Evolutionary conservation across 1,139 yeast species (phyloP), one percentile per base, ranked within the genome.

Genomic region (Groenewaldozyma auringiensis): DNA sequence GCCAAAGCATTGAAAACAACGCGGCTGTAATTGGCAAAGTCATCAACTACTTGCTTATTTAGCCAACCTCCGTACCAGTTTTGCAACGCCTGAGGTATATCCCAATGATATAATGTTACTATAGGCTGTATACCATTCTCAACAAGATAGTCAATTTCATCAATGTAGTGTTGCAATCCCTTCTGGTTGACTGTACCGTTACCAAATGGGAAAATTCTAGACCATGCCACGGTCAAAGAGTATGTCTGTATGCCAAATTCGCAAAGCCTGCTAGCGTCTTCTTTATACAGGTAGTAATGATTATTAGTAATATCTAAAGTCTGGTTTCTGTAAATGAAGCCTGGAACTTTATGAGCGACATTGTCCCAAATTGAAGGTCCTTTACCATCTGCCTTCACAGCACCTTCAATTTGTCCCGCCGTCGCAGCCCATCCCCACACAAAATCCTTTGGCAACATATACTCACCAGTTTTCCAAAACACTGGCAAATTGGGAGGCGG

Each of bases 41-140:
- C 68, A 4, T 63, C 63, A 14, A 62, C 61, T 38, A 66, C 60
- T 13, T 53, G 53, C 2, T 53, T 55, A 44, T 59, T 53, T 14
- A 54, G 55, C 51, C 64, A 65, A 3, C 68, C 69, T 25, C 61
- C 65, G 43, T 59, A 57, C 50, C 44, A 38, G 21, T 48, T 38
- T 40, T 52, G 52, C 47, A 66, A 54, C 21, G 58, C 54, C 34
- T 57, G 56, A 1, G 71, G 71, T 1, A 64, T 46, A 50, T 67
- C 71, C 57, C 63, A 67, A 51, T 67, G 69, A 44, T 62, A 64
- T 43, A 67, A 55, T 1, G 71, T 67, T 13, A 62, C 63, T 25
- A 67, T 57, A 2, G 71, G 71, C 18, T 56, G 56, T 25, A 67
- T 56, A 1, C 66, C 69, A 38, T 61, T 55, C 18, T 54, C 56